Base-by-base conservation (phyloP, 441 rosid genomes). In the Cnidoscolus chayamansa region DNA sequence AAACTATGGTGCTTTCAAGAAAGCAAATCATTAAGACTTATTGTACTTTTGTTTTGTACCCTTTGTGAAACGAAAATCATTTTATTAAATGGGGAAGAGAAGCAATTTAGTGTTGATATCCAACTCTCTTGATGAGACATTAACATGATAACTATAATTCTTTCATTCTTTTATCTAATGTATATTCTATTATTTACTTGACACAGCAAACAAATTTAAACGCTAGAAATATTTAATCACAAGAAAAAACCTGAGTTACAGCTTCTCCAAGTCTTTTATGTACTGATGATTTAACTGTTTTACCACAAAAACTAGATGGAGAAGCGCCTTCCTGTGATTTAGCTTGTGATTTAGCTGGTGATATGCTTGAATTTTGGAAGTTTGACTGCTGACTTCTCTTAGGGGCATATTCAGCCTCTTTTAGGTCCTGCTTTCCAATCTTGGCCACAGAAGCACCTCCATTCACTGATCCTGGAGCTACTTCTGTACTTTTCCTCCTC, bases 171-270 rank as follows among this genome's bases (percentile, higher is more conserved):
- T 20, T 10, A 16, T 64, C 20, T 47, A 45, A 20, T 31, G 9
- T 45, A 54, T n/a, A 58, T 56, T 57, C 67, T 60, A 80, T 57
- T 65, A 65, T 16, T 10, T 58, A 16, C 20, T 13, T 20, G 17
- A 50, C 7, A 35, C 43, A 63, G n/a, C 56, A 47, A 55, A 30
- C 58, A 73, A 66, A 65, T 53, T 48, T 35, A 19, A 65, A 17
- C 37, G 65, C 40, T n/a, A 55, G n/a, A 70, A 63, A 63, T 7
- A 70, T 31, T 16, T 16, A 65, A 49, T 49, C 51, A 37, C 50
- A 64, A 68, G 30, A 43, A 66, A 75, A 74, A 87, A 93, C 99
- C 99, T 83, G 87, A 76, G 80, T 84, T 59, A 68, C 85, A 75
- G 80, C 80, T 76, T 86, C 89, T 74, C 85, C 90, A 30, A 86